Evolutionary conservation across 179 eudicot species (phyloP).

Genomic region (Silene vulgaris): DNA sequence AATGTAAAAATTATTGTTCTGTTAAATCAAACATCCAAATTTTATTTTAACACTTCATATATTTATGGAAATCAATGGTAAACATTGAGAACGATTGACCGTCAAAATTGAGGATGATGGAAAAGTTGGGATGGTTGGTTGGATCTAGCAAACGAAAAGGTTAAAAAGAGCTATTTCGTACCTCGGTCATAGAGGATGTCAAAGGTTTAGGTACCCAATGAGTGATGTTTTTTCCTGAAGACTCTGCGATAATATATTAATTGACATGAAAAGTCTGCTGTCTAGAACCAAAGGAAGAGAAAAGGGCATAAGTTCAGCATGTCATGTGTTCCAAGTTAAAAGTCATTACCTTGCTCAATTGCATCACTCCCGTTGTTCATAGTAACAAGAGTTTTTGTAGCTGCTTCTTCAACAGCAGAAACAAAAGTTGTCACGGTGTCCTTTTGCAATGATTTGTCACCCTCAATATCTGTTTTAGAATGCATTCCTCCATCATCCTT

Average conservation of each 20-base stretch:
- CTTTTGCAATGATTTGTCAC: background rate
- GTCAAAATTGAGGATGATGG: too few species aligned
- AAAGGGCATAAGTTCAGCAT: background rate
- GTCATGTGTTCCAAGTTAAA: background rate
- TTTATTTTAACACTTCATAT: too few species aligned
- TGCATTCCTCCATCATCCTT: background rate
- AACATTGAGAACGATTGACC: too few species aligned
- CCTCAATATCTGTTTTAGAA: background rate
- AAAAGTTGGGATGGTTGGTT: too few species aligned
- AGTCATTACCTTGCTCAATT: conserved; percentile 6
- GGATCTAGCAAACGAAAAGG: too few species aligned
- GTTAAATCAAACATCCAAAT: too few species aligned
- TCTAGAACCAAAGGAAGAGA: background rate
- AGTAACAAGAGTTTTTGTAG: background rate
- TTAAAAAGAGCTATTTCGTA: background rate
- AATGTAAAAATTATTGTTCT: too few species aligned
- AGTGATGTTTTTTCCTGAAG: background rate
- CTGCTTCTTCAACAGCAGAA: conserved; percentile 2
- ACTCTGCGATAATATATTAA: background rate
- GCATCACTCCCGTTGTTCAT: background rate
- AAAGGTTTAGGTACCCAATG: background rate
- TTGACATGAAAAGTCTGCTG: too few species aligned
- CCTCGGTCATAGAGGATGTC: background rate
- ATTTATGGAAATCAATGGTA: too few species aligned
- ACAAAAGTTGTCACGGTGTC: background rate